Percentiles rank a stretch among this genome's conserved stretches.
These are phyloP conservation scores for Cyclocybe aegerita DNA, from an alignment of 768 basidiomycete genomes.

Conservation along the genomic window DNA sequence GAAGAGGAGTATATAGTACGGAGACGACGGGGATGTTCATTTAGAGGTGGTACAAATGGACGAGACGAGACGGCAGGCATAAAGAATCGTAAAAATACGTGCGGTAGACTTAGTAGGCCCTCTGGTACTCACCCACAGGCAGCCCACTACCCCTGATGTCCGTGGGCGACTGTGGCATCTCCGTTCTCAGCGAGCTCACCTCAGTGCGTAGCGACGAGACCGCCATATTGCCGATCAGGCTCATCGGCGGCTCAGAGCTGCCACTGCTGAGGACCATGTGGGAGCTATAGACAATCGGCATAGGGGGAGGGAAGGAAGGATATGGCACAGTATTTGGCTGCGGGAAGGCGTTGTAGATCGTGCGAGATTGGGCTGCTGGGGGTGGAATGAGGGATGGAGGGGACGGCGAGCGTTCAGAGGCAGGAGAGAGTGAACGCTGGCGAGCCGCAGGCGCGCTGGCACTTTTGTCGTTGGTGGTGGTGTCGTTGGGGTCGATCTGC, in stretches of 20 bases:
- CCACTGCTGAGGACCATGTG: slow-evolving; percentile 16
- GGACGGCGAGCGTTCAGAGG: slow-evolving; percentile 6
- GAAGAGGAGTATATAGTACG: too few species aligned
- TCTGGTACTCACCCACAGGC: not conserved
- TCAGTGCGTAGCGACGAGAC: slow-evolving; percentile 29
- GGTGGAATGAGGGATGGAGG: slow-evolving; percentile 12
- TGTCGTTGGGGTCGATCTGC: slow-evolving; percentile 19
- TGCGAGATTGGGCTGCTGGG: slow-evolving; percentile 18
- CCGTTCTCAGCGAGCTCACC: slow-evolving; percentile 29
- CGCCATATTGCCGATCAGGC: slow-evolving; percentile 39
- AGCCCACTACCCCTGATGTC: slow-evolving; percentile 16
- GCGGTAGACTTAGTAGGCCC: too few species aligned
- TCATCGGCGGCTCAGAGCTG: slow-evolving; percentile 22
- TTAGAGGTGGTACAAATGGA: too few species aligned
- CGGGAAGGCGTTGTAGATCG: slow-evolving; percentile 27
- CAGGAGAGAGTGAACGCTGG: slow-evolving; percentile 8
- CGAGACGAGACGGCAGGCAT: too few species aligned
- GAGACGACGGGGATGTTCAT: too few species aligned
- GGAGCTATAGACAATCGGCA: slow-evolving; percentile 7
- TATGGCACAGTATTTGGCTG: slow-evolving; percentile 8
- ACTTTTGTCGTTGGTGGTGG: not conserved
- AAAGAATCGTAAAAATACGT: too few species aligned
- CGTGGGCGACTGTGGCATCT: slow-evolving; percentile 32
- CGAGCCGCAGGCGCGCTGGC: not conserved
- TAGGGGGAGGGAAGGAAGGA: slow-evolving; percentile 4